phyloP scores from a whole-genome alignment of 2,329 filamentous ascomycete species.

The Eurotiales sp. region DNA sequence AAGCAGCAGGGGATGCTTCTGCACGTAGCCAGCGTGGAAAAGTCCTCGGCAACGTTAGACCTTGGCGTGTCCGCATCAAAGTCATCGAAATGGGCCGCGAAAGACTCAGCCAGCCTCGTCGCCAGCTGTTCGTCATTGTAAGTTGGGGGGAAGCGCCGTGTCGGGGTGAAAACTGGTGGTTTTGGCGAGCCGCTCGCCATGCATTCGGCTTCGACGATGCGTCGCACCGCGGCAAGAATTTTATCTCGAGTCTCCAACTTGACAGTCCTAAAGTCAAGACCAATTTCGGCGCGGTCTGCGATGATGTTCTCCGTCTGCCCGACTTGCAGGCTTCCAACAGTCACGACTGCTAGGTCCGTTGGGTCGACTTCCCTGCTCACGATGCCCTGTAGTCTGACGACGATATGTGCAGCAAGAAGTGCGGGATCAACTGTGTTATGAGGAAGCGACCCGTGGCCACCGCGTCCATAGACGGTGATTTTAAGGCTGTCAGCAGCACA shows the following conservation, averaged over 20 bases:
- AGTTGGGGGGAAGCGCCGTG: constrained; percentile 51
- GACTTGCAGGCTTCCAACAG: constrained; percentile 56
- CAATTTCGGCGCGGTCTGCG: constrained; percentile 51
- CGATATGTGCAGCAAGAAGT: constrained; percentile 54
- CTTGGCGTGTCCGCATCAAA: constrained; percentile 29
- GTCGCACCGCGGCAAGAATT: constrained; percentile 46
- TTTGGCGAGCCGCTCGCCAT: constrained; percentile 48
- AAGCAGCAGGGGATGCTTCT: constrained; percentile 51
- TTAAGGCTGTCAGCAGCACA: constrained; percentile 44
- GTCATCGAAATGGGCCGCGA: constrained; percentile 45
- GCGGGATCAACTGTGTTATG: constrained; percentile 57
- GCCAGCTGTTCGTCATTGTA: constrained; percentile 50
- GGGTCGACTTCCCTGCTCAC: constrained; percentile 53
- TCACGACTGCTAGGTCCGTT: constrained; percentile 54
- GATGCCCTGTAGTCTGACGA: constrained; percentile 58
- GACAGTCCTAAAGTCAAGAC: constrained; percentile 53
- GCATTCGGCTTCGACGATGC: constrained; percentile 57
- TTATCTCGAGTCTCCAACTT: constrained; percentile 44
- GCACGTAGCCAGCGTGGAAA: constrained; percentile 52
- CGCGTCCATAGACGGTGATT: constrained; percentile 56
- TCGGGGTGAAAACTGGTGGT: constrained; percentile 46
- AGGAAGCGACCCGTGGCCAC: constrained; percentile 57
- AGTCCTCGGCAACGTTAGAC: constrained; percentile 53
- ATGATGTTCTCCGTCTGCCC: constrained; percentile 61
- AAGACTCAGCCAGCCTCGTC: constrained; percentile 41